A percentile compares a stretch with the other conserved stretches of the same genome.
phyloP scores from a whole-genome alignment of 2,329 filamentous ascomycete genomes.

The Fusarium luffae region DNA sequence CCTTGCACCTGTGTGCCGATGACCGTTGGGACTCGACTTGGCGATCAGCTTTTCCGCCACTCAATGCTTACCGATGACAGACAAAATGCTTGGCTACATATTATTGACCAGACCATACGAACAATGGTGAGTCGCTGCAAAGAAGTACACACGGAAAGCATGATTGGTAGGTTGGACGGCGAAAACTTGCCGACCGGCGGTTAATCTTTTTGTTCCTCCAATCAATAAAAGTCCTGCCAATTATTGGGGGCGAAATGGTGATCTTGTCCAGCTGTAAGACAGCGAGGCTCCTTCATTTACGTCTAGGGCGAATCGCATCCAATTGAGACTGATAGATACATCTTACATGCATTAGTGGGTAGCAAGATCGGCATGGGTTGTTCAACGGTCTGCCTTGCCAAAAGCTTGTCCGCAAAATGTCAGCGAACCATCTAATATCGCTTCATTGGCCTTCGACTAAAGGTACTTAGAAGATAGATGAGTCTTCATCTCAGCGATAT shows the following conservation, averaged over 20 bases:
- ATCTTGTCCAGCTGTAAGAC: background rate
- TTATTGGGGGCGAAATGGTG: background rate
- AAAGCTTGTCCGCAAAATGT: background rate
- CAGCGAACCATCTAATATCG: background rate
- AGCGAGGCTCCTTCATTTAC: background rate
- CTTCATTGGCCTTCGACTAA: accelerated
- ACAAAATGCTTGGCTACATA: background rate
- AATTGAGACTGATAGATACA: background rate
- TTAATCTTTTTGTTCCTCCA: background rate
- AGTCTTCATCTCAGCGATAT: background rate
- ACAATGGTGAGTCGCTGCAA: too few species aligned
- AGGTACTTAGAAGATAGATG: background rate
- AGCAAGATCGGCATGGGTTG: background rate
- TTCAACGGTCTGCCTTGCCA: background rate
- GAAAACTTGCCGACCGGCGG: background rate
- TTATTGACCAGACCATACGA: background rate
- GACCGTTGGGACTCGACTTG: background rate
- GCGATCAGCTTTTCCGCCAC: background rate
- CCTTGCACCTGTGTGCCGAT: background rate
- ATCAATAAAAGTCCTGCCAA: accelerated
- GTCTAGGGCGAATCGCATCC: background rate
- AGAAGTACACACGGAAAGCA: too few species aligned
- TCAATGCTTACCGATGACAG: background rate
- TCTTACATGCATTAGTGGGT: background rate
- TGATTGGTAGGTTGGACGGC: background rate